Evolutionary conservation across 352 stramenopile genomes (phyloP).

Genomic region (Globisporangium spiculum): DNA sequence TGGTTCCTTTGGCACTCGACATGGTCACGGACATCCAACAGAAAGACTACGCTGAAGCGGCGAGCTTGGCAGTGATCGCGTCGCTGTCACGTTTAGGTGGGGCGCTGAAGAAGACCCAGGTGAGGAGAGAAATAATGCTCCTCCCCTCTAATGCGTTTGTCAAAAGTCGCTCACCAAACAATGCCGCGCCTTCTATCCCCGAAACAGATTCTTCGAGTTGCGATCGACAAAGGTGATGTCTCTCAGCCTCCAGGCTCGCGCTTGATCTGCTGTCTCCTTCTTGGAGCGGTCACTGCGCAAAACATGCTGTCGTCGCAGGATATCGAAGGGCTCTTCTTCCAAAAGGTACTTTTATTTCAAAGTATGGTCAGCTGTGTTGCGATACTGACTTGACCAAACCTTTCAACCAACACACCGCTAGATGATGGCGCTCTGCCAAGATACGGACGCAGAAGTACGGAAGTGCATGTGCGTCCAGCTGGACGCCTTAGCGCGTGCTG

Average conservation of each 20-base stretch:
- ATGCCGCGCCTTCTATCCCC: background rate
- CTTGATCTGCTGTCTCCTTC: conserved; percentile 71
- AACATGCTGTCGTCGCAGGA: conserved; percentile 63
- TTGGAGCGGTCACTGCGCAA: conserved; percentile 70
- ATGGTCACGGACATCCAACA: conserved; percentile 73
- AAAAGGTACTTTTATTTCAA: conserved; percentile 46
- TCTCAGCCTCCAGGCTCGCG: conserved; percentile 73
- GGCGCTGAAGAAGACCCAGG: conserved; percentile 76
- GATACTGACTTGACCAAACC: background rate
- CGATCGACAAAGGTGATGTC: conserved; percentile 82
- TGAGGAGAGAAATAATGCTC: conserved; percentile 6
- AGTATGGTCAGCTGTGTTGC: background rate
- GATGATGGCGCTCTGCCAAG: conserved; percentile 85
- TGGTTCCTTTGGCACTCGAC: conserved; percentile 69
- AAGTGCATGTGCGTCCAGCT: conserved; percentile 84
- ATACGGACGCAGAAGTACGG: conserved; percentile 79
- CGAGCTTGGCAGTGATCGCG: conserved; percentile 55
- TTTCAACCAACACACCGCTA: conserved; percentile 15
- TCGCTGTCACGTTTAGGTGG: conserved; percentile 52
- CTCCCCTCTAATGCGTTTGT: background rate
- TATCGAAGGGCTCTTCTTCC: conserved; percentile 79
- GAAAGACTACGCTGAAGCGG: conserved; percentile 71
- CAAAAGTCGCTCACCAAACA: background rate
- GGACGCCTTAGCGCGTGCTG: conserved; percentile 61
- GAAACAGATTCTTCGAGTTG: conserved; percentile 70